These are phyloP conservation scores for Raddia distichophylla DNA, from an alignment of 176 grass and related monocot genomes.

Conservation along the genomic window DNA sequence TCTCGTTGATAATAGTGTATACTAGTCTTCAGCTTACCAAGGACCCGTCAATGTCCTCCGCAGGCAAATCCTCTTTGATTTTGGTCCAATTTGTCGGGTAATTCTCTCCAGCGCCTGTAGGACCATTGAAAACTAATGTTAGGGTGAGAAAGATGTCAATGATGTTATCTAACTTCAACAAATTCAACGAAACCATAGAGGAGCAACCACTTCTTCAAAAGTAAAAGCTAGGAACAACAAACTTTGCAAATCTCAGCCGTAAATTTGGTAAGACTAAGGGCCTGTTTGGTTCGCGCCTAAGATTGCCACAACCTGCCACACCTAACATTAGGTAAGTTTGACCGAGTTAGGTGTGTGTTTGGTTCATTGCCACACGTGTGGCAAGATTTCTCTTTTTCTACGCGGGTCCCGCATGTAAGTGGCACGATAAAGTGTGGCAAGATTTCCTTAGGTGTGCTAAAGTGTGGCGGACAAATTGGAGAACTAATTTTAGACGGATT, in stretches of 20 bases:
- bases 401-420: too few species aligned
- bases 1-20: conserved; percentile 34
- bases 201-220: background rate
- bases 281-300: too few species aligned
- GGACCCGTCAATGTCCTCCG: conserved; percentile 76
- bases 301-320: too few species aligned
- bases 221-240: background rate
- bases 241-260: background rate
- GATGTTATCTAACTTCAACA: background rate
- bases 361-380: too few species aligned
- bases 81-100: conserved; percentile 50
- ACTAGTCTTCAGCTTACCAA: conserved; percentile 58
- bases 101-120: conserved; percentile 53
- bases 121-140: conserved; percentile 22
- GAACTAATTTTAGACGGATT: too few species aligned
- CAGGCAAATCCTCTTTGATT: conserved; percentile 67
- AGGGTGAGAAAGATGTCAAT: background rate
- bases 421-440: too few species aligned
- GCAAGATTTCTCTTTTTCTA: too few species aligned
- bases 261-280: conserved; percentile 2
- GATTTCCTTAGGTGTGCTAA: too few species aligned
- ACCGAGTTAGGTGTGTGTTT: too few species aligned
- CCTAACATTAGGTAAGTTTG: too few species aligned
- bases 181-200: background rate
- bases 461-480: too few species aligned